Base-by-base conservation (phyloP, 169 alveolate genomes). In the Plasmodium gallinaceum region DNA sequence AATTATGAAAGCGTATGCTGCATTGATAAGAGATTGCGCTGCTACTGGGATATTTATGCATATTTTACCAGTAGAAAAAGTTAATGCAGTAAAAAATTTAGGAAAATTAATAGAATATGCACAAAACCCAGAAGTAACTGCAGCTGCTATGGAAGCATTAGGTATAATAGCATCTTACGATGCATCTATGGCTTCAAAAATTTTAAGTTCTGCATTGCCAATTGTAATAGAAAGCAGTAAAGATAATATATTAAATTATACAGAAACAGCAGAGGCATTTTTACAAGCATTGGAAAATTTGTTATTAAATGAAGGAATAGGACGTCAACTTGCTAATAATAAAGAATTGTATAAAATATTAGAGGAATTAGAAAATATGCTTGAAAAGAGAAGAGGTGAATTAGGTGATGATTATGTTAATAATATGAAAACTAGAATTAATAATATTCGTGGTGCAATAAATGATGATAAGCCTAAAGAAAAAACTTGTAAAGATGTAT, bases 401-500 rank as follows among this genome's bases (percentile, higher is more conserved):
- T 69, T 93, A 22, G 93, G 92, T 62, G 92, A 88, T 42, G 91
- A 60, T 7, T 88, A 48, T 57, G 86, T 74, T 42, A 48, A 92
- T 61, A 76, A 66, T 14, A 69, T 90, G 64, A 93, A 74, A 42
- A 51, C 57, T 51, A 86, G 46, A 54, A 87, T 92, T 54, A 16
- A 42, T 45, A 88, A 66, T 48, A 78, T 94, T 20, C 88, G 93
- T 68, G 69, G 62, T 75, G 93, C 93, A 24, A 90, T 93, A 68
- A 75, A 90, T 22, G 92, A 83, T 64, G 96, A 94, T 80, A 88
- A 88, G 16, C 96, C 96, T 2, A 94, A 92, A 87, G 88, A 88
- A 45, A 92, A 92, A 64, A 92, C 86, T 22, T 94, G 96, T 75
- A 74, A 93, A 75, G 93, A 91, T 60, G 86, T 94, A 60, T 94